Conservation (phyloP, 768 basidiomycete species). For the Pisolithus marmoratus region DNA sequence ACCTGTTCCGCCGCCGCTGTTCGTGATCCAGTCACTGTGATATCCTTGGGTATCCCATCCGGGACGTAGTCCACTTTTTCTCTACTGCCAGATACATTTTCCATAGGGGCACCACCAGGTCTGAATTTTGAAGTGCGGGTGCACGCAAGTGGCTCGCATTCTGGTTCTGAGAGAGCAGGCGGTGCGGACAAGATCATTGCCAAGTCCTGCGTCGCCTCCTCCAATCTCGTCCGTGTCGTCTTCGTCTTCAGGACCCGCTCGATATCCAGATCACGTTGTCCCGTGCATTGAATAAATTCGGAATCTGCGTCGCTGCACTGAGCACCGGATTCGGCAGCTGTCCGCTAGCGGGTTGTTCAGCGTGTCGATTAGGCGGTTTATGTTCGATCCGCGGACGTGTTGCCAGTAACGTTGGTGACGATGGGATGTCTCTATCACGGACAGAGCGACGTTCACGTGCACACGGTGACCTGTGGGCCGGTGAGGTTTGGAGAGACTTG, state of each 20-base stretch:
- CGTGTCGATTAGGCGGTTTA: no score
- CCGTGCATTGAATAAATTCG: conserved; percentile 6
- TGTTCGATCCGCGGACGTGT: no score
- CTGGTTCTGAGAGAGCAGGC: conserved; percentile 9
- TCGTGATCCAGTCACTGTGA: neutral
- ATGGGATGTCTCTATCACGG: neutral
- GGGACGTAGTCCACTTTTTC: neutral
- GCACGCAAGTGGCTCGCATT: neutral
- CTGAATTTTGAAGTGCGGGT: neutral
- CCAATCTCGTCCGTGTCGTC: conserved; percentile 8
- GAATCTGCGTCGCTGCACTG: no score
- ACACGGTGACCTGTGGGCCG: neutral
- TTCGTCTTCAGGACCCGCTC: conserved; percentile 23
- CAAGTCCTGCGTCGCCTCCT: conserved; percentile 13
- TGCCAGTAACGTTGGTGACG: neutral
- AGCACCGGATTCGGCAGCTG: no score
- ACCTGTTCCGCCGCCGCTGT: neutral
- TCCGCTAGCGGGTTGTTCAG: no score
- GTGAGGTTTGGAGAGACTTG: neutral
- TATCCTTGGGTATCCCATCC: neutral
- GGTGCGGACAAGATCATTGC: conserved; percentile 23
- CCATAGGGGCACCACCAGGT: neutral
- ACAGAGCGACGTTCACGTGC: neutral
- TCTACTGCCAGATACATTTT: neutral
- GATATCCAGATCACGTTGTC: conserved; percentile 19